phyloP scores from a whole-genome alignment of 768 basidiomycete species.

The Kwoniella sp. region DNA sequence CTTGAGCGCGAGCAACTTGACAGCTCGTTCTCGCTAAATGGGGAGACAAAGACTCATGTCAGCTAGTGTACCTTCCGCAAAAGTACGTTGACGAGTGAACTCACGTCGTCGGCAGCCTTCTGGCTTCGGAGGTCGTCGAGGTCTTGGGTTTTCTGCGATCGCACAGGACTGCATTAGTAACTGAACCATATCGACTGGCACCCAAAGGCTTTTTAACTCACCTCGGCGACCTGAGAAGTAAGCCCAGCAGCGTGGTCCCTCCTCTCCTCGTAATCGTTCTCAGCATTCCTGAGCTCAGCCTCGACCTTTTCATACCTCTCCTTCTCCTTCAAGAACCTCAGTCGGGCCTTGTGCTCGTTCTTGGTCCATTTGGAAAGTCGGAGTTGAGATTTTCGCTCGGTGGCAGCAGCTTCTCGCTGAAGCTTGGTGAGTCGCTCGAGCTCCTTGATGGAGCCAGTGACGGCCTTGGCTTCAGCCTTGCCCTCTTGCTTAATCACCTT shows the following conservation, averaged over 20 bases:
- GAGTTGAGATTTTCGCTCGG: conserved; percentile 65
- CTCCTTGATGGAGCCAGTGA: conserved; percentile 66
- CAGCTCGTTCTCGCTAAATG: conserved; percentile 52
- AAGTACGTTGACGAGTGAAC: conserved; percentile 10
- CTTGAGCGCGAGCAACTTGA: conserved; percentile 53
- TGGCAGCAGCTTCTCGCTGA: conserved; percentile 66
- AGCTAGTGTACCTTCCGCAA: not conserved
- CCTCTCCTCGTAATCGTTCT: conserved; percentile 58
- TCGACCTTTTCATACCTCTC: conserved; percentile 55
- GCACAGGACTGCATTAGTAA: not conserved
- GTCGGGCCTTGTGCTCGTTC: conserved; percentile 67
- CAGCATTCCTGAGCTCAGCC: conserved; percentile 50
- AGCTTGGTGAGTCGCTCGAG: conserved; percentile 69
- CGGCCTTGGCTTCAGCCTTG: conserved; percentile 67
- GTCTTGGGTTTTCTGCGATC: conserved; percentile 64
- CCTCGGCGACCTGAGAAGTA: conserved; percentile 65
- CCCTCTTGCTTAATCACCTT: conserved; percentile 73
- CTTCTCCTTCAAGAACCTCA: conserved; percentile 66
- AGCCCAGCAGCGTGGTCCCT: conserved; percentile 64
- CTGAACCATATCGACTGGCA: not conserved
- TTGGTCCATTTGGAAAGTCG: conserved; percentile 63
- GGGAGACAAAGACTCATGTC: not conserved
- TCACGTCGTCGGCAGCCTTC: conserved; percentile 69
- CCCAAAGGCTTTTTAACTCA: not conserved
- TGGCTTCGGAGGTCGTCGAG: conserved; percentile 68